Conservation (phyloP, 352 stramenopile genomes). For the Phytopythium sindhum region DNA sequence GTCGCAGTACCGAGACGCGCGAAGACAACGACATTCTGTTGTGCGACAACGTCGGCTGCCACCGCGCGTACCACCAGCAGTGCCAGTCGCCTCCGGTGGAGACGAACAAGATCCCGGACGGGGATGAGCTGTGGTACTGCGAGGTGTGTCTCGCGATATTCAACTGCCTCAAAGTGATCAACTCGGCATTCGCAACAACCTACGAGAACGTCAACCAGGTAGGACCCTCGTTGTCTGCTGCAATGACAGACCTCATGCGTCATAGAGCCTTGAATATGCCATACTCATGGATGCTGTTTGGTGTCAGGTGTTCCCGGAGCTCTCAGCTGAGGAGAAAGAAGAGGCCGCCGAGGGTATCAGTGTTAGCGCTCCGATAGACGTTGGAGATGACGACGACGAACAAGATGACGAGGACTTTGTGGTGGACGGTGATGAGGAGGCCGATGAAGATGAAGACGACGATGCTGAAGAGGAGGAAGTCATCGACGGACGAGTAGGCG, state of each 20-base stretch:
- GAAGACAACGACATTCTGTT: constrained; percentile 83
- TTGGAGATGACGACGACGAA: constrained; percentile 33
- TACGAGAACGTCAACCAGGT: constrained; percentile 58
- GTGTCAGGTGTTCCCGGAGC: constrained; percentile 43
- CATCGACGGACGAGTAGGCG: neutral
- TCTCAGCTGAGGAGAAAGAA: constrained; percentile 32
- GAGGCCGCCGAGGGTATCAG: constrained; percentile 6
- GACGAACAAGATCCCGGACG: constrained; percentile 60
- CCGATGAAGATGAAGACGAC: constrained; percentile 9
- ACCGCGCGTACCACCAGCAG: constrained; percentile 77
- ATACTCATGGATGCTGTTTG: neutral
- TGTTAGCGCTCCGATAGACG: constrained; percentile 3
- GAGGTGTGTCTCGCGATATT: constrained; percentile 72
- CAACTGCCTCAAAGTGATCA: constrained; percentile 77
- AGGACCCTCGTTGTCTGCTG: neutral
- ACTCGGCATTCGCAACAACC: constrained; percentile 69
- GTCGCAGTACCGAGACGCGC: constrained; percentile 52
- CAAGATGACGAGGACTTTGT: constrained; percentile 59
- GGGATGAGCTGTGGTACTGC: constrained; percentile 79
- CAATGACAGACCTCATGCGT: neutral
- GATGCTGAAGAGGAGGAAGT: constrained; percentile 6
- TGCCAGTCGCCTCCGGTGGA: constrained; percentile 61
- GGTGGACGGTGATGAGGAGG: constrained; percentile 26
- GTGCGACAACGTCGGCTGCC: constrained; percentile 70
- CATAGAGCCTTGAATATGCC: neutral